Conservation (phyloP, 306 rosid genomes). For the Quercus cerris region DNA sequence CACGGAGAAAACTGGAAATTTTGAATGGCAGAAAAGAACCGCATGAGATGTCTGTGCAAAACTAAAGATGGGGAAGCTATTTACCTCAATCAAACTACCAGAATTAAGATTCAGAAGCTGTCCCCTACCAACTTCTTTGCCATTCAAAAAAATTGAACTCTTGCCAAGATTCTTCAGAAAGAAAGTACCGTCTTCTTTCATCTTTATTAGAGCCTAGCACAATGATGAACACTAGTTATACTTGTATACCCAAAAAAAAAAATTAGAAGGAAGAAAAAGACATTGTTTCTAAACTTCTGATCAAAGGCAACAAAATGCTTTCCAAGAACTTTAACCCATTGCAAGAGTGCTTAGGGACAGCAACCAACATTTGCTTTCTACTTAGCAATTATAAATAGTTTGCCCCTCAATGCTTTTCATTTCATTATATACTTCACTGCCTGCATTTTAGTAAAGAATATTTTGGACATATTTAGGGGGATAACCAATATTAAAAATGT, state of each 20-base stretch:
- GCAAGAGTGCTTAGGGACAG: background rate
- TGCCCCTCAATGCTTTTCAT: background rate
- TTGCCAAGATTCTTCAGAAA: constrained; percentile 65
- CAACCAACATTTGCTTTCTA: constrained; percentile 1
- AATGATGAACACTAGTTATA: constrained; percentile 15
- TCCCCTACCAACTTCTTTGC: constrained; percentile 59
- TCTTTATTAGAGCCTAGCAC: constrained; percentile 67
- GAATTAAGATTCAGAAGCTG: constrained; percentile 42
- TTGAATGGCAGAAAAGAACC: background rate
- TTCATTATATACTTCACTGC: background rate
- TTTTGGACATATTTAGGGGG: background rate
- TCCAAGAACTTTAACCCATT: constrained; percentile 9
- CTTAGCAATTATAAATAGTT: background rate
- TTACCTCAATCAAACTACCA: constrained; percentile 74
- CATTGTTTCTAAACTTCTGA: background rate
- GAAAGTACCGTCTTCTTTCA: constrained; percentile 75
- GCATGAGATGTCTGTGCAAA: background rate
- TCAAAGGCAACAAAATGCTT: background rate
- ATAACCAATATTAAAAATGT: constrained; percentile 9
- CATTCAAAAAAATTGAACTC: constrained; percentile 68
- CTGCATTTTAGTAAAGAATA: background rate
- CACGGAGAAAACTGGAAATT: background rate
- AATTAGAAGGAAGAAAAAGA: background rate
- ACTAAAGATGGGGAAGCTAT: constrained; percentile 18
- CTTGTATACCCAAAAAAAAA: constrained; percentile 2